Evolutionary conservation across 805 yeast species (phyloP).

Genomic region (Ogataea nonfermentans): DNA sequence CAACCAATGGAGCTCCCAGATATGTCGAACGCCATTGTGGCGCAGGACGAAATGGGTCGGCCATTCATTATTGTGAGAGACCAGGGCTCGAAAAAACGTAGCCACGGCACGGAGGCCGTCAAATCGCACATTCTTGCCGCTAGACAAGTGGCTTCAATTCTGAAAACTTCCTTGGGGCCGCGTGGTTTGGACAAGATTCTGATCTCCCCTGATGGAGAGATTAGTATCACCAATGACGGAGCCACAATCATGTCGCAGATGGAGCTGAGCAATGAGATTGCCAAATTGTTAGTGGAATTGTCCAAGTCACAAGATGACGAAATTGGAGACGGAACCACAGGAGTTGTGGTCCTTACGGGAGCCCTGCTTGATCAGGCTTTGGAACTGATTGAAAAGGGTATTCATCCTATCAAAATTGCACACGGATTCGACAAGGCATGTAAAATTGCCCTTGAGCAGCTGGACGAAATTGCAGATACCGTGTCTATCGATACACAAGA

Average conservation of each 20-base stretch:
- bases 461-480: constrained; percentile 60
- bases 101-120: constrained; percentile 78
- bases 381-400: constrained; percentile 93
- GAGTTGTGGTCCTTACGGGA: constrained; percentile 95
- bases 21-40: constrained; percentile 96
- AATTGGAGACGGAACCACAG: constrained; percentile 98
- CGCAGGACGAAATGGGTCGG: constrained; percentile 99
- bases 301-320: constrained; percentile 96
- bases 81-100: constrained; percentile 48
- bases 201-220: constrained; percentile 95
- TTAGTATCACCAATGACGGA: constrained; percentile 97
- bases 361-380: constrained; percentile 92
- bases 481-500: constrained; percentile 31
- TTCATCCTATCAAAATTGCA: constrained; percentile 95
- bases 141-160: constrained; percentile 87
- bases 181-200: constrained; percentile 97
- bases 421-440: constrained; percentile 98
- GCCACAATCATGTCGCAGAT: constrained; percentile 94
- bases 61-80: constrained; percentile 97
- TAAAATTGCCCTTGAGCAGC: constrained; percentile 75
- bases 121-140: constrained; percentile 93
- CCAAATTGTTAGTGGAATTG: constrained; percentile 89
- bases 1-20: constrained; percentile 67
- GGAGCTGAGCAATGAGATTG: constrained; percentile 95
- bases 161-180: constrained; percentile 93